These are phyloP conservation scores for Sarocladiaceae sp. DNA, from an alignment of 2,329 filamentous ascomycete species.

Conservation along the genomic window DNA sequence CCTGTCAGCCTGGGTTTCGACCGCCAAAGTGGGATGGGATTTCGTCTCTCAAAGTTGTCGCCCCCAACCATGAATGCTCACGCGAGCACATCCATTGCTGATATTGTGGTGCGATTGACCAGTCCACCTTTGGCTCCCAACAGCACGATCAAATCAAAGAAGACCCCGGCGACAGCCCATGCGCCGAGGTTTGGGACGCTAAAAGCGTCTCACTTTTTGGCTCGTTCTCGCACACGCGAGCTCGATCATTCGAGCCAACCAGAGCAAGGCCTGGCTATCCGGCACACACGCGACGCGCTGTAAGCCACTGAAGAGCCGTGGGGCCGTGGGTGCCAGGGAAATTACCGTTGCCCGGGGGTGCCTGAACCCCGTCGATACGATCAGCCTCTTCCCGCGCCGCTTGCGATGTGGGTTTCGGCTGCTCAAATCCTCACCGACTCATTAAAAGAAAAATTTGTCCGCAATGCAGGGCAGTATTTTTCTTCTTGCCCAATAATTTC, in stretches of 20 bases:
- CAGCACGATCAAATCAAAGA: constrained; percentile 1
- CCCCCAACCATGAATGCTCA: constrained; percentile 3
- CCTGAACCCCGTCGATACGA: not conserved
- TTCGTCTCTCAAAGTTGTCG: too few species aligned
- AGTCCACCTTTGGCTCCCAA: not conserved
- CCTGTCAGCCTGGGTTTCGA: not conserved
- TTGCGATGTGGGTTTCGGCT: not conserved
- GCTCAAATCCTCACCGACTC: constrained; percentile 4
- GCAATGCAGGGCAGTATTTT: not conserved
- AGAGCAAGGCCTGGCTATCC: not conserved
- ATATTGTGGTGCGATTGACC: not conserved
- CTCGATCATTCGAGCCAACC: not conserved
- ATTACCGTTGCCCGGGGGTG: constrained; percentile 2
- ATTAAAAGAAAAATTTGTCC: constrained; percentile 3
- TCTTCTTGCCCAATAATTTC: not conserved
- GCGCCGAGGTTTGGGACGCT: not conserved
- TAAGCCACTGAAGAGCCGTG: not conserved
- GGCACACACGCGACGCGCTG: constrained; percentile 2
- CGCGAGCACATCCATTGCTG: not conserved
- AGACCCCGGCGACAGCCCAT: not conserved
- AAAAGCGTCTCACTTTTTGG: not conserved
- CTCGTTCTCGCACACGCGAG: constrained; percentile 2
- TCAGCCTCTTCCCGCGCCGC: not conserved
- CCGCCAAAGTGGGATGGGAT: not conserved
- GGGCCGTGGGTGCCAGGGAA: constrained; percentile 2